Evolutionary conservation across 208 protist species (phyloP), one percentile per base, ranked within the genome.

Genomic region (Trypanosoma vivax): DNA sequence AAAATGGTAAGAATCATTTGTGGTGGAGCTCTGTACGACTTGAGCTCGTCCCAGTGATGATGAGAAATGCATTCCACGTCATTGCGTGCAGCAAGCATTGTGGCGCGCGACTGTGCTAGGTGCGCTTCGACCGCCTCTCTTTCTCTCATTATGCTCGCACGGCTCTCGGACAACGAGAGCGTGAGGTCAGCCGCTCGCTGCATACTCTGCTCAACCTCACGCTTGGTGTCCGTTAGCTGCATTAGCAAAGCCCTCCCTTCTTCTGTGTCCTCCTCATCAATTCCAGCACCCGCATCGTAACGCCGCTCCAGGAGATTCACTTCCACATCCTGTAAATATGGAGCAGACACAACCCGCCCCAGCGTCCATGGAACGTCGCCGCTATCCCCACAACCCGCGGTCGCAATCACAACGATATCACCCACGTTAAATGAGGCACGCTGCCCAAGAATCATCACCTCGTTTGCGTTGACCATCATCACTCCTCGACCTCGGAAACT

Each of bases 21-120:
- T 25, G 85, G 79, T n/a, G 85, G 77, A 3, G 74, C 55, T 29
- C 85, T 72, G 62, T 92, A 92, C 9, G 85, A 90, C 70, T 88
- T 89, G n/a, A 92, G 70, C 69, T 92, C 85, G 19, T 88, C 73
- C 85, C 85, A 92, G 66, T 90, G 65, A 35, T 62, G 45, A 49
- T 88, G 76, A 2, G 81, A 71, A 27, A 92, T 92, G 47, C 50
- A 83, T 46, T 85, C 78, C 10, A 92, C 81, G 49, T 92, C 85
- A 14, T 73, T 71, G 25, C 76, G 52, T 3, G 85, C 77, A 38
- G 81, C 78, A 23, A 70, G 45, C 16, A 73, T 61, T 5, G 78
- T 67, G 25, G 64, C 79, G 29, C 75, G 65, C 1, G 85, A 84
- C 54, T 92, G 70, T 31, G 60, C 60, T 42, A 90, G 61, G 56